Conservation (phyloP, 2,329 filamentous ascomycete genomes). For the Hypomyces rosellus region DNA sequence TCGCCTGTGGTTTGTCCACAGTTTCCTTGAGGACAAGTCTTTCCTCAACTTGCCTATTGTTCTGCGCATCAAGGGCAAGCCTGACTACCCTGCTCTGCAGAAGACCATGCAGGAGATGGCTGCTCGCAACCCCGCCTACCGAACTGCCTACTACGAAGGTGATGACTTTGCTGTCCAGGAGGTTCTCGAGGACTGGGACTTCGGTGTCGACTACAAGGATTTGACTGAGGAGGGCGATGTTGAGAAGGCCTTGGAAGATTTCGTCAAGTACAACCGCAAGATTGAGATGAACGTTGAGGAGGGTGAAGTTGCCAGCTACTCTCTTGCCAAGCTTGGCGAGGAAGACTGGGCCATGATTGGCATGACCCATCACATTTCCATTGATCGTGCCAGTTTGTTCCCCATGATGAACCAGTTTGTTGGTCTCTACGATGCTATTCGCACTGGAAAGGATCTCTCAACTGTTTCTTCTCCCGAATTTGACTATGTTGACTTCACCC, state of each 20-base stretch:
- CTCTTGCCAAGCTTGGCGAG: conserved; percentile 17
- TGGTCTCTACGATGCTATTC: conserved; percentile 17
- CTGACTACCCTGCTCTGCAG: conserved; percentile 14
- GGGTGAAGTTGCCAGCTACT: conserved; percentile 17
- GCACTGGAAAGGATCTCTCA: conserved; percentile 14
- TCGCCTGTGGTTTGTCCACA: conserved; percentile 22
- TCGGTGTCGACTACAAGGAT: conserved; percentile 16
- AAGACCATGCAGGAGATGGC: conserved; percentile 16
- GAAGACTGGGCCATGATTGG: conserved; percentile 17
- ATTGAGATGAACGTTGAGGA: conserved; percentile 20
- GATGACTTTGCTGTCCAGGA: conserved; percentile 19
- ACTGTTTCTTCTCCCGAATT: conserved; percentile 18
- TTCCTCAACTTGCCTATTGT: conserved; percentile 20
- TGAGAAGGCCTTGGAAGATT: conserved; percentile 12
- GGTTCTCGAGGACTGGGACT: conserved; percentile 17
- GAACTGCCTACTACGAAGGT: conserved; percentile 19
- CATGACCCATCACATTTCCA: conserved; percentile 20
- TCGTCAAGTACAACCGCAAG: conserved; percentile 16
- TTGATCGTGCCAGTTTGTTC: conserved; percentile 19
- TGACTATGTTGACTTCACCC: conserved; percentile 20
- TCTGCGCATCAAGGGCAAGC: conserved; percentile 19
- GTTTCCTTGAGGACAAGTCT: conserved; percentile 19
- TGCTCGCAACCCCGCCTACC: conserved; percentile 17
- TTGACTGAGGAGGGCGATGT: conserved; percentile 11
- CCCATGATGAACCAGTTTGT: conserved; percentile 20